Evolutionary conservation across 331 rosid genomes (phyloP).

Genomic region (Saraca asoca): DNA sequence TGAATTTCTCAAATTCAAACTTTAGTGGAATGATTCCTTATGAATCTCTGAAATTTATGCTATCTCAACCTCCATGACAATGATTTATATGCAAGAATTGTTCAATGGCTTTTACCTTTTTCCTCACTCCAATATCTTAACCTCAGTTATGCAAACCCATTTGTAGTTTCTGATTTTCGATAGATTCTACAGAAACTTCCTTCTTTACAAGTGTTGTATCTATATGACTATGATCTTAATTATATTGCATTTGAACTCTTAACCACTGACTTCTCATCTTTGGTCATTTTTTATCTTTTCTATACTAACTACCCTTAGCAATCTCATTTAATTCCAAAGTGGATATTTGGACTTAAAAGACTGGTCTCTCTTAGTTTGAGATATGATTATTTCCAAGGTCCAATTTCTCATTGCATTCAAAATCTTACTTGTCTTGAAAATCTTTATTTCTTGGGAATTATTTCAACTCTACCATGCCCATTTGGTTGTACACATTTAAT

Average conservation of each 20-base stretch:
- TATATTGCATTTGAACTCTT: no score
- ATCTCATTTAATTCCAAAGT: no score
- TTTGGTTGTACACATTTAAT: neutral
- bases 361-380: no score
- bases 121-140: neutral
- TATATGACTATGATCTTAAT: neutral
- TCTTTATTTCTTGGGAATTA: neutral
- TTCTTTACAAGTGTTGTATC: neutral
- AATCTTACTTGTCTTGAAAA: constrained; percentile 4
- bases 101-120: neutral
- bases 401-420: neutral
- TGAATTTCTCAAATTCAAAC: neutral
- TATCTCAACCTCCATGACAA: no score
- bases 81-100: neutral
- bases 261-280: no score
- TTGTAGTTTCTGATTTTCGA: neutral
- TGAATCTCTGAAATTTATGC: no score
- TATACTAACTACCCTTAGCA: no score
- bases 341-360: no score
- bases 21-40: neutral
- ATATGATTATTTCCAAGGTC: no score
- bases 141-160: neutral
- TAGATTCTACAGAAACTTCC: neutral
- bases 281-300: no score
- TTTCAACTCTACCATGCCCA: constrained; percentile 1